phyloP scores from a whole-genome alignment of 257 asterid genomes.

The Fraxinus quadrangulata region DNA sequence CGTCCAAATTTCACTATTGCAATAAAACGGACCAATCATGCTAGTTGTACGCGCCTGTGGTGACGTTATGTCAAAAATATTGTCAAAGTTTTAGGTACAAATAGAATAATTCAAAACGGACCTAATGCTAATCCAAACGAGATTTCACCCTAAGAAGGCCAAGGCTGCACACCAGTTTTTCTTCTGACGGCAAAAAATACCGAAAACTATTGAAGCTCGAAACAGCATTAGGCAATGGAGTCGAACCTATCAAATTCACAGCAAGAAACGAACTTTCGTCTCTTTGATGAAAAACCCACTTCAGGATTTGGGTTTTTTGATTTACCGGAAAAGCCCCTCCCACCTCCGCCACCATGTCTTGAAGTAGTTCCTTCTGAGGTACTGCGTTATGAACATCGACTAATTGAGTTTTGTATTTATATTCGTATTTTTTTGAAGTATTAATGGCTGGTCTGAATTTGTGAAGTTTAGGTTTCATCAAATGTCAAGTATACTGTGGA shows the following conservation, averaged over 20 bases:
- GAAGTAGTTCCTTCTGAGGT: slow-evolving; percentile 78
- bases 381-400: not conserved
- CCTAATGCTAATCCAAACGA: too few relatives aligned
- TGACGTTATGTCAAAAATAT: too few relatives aligned
- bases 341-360: slow-evolving; percentile 76
- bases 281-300: slow-evolving; percentile 57
- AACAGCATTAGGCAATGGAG: slow-evolving; percentile 34
- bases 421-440: not conserved
- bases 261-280: slow-evolving; percentile 42
- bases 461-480: slow-evolving; percentile 49
- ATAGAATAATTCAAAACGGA: too few relatives aligned
- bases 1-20: too few relatives aligned
- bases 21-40: too few relatives aligned
- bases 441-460: slow-evolving; percentile 8
- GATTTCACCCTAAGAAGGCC: not conserved
- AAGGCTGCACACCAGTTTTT: not conserved
- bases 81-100: too few relatives aligned
- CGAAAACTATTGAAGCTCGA: not conserved
- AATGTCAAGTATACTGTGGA: slow-evolving; percentile 53
- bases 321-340: slow-evolving; percentile 49
- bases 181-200: not conserved
- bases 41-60: too few relatives aligned
- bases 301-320: slow-evolving; percentile 55
- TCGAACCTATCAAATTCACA: slow-evolving; percentile 38
- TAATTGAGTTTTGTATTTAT: not conserved